Evolutionary conservation across 345 rosid genomes (phyloP).

Genomic region (Linum trigynum): DNA sequence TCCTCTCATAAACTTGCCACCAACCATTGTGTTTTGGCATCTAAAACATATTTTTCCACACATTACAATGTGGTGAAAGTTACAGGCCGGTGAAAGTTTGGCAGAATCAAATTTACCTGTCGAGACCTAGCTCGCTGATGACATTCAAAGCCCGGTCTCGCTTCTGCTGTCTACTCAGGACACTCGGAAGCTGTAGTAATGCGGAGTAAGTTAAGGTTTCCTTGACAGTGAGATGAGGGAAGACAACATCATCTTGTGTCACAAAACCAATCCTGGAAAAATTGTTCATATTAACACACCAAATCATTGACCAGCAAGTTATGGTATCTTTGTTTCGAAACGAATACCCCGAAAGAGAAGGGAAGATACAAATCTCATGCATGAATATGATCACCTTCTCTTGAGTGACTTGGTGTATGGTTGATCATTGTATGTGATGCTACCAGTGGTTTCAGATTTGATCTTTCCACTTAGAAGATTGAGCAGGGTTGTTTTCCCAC

Average conservation of each 20-base stretch:
- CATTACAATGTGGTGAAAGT: too few relatives aligned
- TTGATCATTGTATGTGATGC: slow-evolving; percentile 23
- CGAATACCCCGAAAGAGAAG: too few relatives aligned
- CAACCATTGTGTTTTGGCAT: slow-evolving; percentile 23
- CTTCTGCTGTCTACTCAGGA: slow-evolving; percentile 16
- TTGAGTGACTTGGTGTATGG: slow-evolving; percentile 20
- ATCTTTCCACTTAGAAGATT: slow-evolving; percentile 26
- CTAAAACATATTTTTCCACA: slow-evolving; percentile 1
- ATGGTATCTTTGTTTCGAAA: background rate
- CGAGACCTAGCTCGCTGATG: slow-evolving; percentile 19
- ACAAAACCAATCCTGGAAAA: slow-evolving; percentile 27
- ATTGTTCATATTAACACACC: background rate
- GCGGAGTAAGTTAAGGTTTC: slow-evolving; percentile 27
- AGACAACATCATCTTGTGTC: slow-evolving; percentile 30
- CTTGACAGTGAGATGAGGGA: slow-evolving; percentile 27
- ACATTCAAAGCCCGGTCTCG: slow-evolving; percentile 17
- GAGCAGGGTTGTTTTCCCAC: slow-evolving; percentile 29
- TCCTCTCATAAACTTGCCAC: slow-evolving; percentile 22
- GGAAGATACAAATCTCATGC: too few relatives aligned
- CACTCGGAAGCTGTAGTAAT: slow-evolving; percentile 20
- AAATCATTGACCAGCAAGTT: background rate
- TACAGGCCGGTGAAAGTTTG: background rate
- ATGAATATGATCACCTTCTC: slow-evolving; percentile 7
- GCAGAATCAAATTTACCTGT: slow-evolving; percentile 16
- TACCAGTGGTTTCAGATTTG: slow-evolving; percentile 8